Percentiles rank a stretch among this genome's conserved stretches.
Evolutionary conservation across 257 asterid species (phyloP).

Genomic region (Penstemon davidsonii): DNA sequence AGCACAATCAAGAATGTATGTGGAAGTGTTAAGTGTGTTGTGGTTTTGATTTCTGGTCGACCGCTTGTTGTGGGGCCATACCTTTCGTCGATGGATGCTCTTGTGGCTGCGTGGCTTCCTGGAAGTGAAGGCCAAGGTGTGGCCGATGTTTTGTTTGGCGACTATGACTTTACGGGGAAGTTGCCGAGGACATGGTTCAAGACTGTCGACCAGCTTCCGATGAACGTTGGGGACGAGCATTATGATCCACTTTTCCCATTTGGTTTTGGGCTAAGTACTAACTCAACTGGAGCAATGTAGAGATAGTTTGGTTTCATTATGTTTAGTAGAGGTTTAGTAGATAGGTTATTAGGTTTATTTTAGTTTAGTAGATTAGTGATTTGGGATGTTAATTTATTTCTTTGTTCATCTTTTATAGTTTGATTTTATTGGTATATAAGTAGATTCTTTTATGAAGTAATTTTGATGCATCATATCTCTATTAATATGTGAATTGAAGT

Average conservation of each 20-base stretch:
- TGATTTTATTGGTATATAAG: too few species aligned
- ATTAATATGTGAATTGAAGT: too few species aligned
- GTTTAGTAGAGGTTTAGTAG: too few species aligned
- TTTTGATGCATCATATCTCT: too few species aligned
- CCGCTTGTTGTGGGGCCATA: constrained; percentile 50
- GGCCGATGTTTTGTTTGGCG: constrained; percentile 57
- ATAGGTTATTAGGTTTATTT: too few species aligned
- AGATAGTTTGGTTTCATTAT: too few species aligned
- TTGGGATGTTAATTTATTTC: too few species aligned
- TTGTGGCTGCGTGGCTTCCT: constrained; percentile 72
- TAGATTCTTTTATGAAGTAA: too few species aligned
- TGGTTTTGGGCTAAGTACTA: constrained; percentile 52
- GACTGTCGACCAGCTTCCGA: constrained; percentile 51
- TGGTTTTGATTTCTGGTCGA: neutral
- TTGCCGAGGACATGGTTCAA: constrained; percentile 58
- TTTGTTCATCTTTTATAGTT: too few species aligned
- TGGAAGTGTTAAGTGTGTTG: constrained; percentile 44
- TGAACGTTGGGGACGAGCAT: constrained; percentile 46
- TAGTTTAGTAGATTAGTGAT: too few species aligned
- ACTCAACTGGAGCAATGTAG: neutral
- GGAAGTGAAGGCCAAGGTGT: constrained; percentile 64
- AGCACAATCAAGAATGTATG: constrained; percentile 39
- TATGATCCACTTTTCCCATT: constrained; percentile 30
- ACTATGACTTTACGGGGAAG: constrained; percentile 53
- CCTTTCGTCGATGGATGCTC: constrained; percentile 36